phyloP scores from a whole-genome alignment of 352 stramenopile species.

The Phytopythium sindhum region DNA sequence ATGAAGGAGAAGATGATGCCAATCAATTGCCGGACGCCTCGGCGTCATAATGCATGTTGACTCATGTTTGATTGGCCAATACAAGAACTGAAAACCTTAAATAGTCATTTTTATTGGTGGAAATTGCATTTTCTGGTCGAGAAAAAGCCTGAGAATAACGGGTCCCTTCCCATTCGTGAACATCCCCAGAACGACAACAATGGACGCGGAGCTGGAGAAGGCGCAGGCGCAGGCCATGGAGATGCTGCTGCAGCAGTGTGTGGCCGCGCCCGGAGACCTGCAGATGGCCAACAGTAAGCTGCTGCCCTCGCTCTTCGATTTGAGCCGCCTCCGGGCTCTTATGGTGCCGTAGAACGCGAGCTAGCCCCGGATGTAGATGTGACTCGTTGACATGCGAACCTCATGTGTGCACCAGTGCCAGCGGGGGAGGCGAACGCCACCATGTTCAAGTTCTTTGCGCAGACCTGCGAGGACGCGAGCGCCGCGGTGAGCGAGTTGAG shows the following conservation, averaged over 20 bases:
- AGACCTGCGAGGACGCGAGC: conserved; percentile 61
- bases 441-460: conserved; percentile 63
- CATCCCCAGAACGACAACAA: background rate
- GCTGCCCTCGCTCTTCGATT: background rate
- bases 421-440: conserved; percentile 29
- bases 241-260: conserved; percentile 53
- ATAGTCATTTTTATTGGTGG: background rate
- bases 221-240: conserved; percentile 56
- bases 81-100: too few relatives aligned
- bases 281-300: conserved; percentile 1
- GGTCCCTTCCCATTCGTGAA: background rate
- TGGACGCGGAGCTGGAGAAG: conserved; percentile 38
- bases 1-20: background rate
- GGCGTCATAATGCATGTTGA: background rate
- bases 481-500: conserved; percentile 46
- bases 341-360: background rate
- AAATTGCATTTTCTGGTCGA: background rate
- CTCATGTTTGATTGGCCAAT: background rate
- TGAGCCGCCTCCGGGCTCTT: background rate
- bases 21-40: background rate
- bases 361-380: background rate
- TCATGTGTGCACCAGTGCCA: background rate
- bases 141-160: background rate
- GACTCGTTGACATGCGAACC: background rate
- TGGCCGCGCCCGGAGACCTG: conserved; percentile 8